Evolutionary conservation across 2,329 filamentous ascomycete genomes (phyloP).

Genomic region (Colletotrichum incanum): DNA sequence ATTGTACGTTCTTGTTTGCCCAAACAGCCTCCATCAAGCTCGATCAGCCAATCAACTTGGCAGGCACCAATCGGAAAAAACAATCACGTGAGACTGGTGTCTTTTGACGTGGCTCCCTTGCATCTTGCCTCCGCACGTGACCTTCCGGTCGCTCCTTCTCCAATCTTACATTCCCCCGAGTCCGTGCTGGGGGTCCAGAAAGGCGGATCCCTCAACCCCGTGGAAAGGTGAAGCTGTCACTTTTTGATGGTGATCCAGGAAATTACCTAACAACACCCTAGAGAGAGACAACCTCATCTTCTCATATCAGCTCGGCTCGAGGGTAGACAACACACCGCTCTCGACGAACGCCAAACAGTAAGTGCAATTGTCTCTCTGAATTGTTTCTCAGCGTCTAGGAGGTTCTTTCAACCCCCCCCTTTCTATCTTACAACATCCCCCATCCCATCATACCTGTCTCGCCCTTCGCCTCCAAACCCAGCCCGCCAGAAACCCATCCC

Average conservation of each 20-base stretch:
- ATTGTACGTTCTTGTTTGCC: neutral
- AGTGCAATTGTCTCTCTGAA: neutral
- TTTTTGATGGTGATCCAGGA: conserved; percentile 34
- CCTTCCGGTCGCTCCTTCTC: neutral
- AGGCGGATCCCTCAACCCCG: conserved; percentile 19
- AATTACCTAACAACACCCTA: conserved; percentile 36
- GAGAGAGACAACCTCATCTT: conserved; percentile 38
- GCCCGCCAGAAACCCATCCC: conserved; percentile 33
- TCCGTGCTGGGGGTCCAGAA: conserved; percentile 13
- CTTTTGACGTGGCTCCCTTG: neutral
- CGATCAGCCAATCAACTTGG: neutral
- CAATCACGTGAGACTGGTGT: neutral
- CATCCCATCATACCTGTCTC: neutral
- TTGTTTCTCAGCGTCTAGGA: neutral
- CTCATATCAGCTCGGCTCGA: conserved; percentile 22
- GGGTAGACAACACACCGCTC: neutral
- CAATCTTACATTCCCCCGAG: conserved; percentile 21
- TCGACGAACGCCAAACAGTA: neutral
- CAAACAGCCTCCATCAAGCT: conserved; percentile 4
- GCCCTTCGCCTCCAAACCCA: conserved; percentile 24
- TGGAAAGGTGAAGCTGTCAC: conserved; percentile 39
- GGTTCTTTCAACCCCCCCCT: neutral
- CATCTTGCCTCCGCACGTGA: neutral
- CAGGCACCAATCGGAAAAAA: neutral
- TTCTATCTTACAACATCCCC: conserved; percentile 7